phyloP scores from a whole-genome alignment of 2,329 filamentous ascomycete genomes.

The Byssoonygena ceratinophila region DNA sequence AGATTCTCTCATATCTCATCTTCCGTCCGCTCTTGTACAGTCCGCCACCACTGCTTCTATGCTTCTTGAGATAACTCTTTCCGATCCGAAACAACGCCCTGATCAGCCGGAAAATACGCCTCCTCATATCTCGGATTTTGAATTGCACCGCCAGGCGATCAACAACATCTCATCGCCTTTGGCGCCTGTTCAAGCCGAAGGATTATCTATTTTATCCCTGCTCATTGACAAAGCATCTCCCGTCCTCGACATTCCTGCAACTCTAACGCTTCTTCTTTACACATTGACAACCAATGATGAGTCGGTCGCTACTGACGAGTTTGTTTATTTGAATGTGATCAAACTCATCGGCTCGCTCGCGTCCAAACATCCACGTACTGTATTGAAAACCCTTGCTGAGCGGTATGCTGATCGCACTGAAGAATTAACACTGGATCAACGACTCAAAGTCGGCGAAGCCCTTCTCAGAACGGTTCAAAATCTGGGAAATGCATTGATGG shows the following conservation, averaged over 20 bases:
- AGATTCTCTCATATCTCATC: constrained; percentile 28
- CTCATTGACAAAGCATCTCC: constrained; percentile 34
- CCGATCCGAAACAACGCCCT: constrained; percentile 19
- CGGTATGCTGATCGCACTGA: constrained; percentile 33
- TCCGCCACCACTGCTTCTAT: constrained; percentile 34
- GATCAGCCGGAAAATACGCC: constrained; percentile 18
- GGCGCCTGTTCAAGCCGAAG: constrained; percentile 36
- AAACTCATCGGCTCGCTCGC: constrained; percentile 34
- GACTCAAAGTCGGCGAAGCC: constrained; percentile 35
- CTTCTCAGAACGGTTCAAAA: constrained; percentile 34
- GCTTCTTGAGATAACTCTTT: constrained; percentile 34
- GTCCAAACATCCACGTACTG: constrained; percentile 34
- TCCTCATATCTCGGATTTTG: constrained; percentile 29
- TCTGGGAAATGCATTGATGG: constrained; percentile 30
- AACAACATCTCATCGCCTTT: constrained; percentile 32
- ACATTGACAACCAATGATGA: constrained; percentile 31
- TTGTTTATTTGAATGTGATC: constrained; percentile 36
- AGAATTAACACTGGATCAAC: constrained; percentile 30
- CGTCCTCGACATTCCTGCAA: constrained; percentile 36
- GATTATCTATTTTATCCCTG: constrained; percentile 32
- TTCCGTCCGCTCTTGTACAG: constrained; percentile 28
- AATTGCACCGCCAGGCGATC: constrained; percentile 35
- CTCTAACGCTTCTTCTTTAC: constrained; percentile 32
- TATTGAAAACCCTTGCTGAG: constrained; percentile 33
- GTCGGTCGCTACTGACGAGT: constrained; percentile 32